Evolutionary conservation across 306 rosid genomes (phyloP).

Genomic region (Lagenaria siceraria): DNA sequence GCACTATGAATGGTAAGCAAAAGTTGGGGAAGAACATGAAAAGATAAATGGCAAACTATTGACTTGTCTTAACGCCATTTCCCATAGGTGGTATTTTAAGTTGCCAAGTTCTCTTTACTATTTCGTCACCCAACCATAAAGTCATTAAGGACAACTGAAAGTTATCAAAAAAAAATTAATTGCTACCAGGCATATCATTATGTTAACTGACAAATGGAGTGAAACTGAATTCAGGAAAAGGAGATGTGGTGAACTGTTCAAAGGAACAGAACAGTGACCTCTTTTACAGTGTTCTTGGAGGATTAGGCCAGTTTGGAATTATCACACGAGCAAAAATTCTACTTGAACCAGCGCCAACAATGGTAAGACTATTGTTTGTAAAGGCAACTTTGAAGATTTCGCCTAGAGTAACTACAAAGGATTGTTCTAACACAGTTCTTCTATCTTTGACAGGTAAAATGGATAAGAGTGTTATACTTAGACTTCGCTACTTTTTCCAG

Average conservation of each 20-base stretch:
- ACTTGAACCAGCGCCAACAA: conserved; percentile 75
- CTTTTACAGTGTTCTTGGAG: conserved; percentile 90
- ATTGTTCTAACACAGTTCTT: neutral
- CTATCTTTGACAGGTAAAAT: conserved; percentile 36
- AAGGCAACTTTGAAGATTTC: neutral
- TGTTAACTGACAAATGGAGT: conserved; percentile 6
- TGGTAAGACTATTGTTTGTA: conserved; percentile 22
- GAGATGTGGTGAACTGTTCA: conserved; percentile 69
- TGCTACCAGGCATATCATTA: neutral
- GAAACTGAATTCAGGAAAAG: conserved; percentile 61
- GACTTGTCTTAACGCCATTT: neutral
- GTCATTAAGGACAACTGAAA: neutral
- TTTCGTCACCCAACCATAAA: conserved; percentile 5
- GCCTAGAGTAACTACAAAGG: neutral
- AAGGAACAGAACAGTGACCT: conserved; percentile 57
- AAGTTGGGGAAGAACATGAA: neutral
- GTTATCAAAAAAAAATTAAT: neutral
- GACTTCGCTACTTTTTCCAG: conserved; percentile 40
- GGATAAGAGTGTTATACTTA: conserved; percentile 61
- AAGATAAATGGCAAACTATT: neutral
- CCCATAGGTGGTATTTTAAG: neutral
- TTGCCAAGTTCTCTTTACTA: neutral
- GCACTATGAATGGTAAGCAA: neutral
- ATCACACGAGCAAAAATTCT: conserved; percentile 74
- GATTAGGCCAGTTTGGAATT: conserved; percentile 95